Conservation (phyloP, 2,329 filamentous ascomycete genomes). For the Hirsutella minnesotensis region DNA sequence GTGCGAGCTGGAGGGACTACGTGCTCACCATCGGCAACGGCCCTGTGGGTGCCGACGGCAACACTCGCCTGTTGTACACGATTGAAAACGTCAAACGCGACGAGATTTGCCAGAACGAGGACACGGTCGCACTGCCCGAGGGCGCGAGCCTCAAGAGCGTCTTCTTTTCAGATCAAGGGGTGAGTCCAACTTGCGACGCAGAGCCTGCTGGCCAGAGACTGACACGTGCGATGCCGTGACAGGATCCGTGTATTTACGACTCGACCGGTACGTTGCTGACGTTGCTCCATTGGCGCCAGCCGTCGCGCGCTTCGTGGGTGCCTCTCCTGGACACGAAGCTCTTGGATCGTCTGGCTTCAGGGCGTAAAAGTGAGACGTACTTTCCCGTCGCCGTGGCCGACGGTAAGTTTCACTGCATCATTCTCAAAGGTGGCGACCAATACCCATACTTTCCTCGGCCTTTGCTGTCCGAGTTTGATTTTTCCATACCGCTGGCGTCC, state of each 20-base stretch:
- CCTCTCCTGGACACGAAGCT: constrained; percentile 83
- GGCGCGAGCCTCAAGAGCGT: constrained; percentile 65
- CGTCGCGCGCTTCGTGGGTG: constrained; percentile 79
- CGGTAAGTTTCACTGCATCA: constrained; percentile 94
- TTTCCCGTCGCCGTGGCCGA: constrained; percentile 92
- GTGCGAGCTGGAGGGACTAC: constrained; percentile 89
- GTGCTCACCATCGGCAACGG: constrained; percentile 95
- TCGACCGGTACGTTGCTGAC: constrained; percentile 80
- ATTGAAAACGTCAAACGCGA: constrained; percentile 92
- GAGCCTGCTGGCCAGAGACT: neutral
- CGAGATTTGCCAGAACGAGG: constrained; percentile 88
- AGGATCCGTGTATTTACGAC: constrained; percentile 96
- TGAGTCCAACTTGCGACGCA: constrained; percentile 27
- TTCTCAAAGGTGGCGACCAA: constrained; percentile 87
- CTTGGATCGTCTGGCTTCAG: constrained; percentile 69
- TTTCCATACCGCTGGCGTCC: constrained; percentile 67
- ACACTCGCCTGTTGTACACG: constrained; percentile 70
- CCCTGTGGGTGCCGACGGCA: constrained; percentile 66
- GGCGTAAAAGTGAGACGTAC: constrained; percentile 80
- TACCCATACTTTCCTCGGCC: constrained; percentile 90
- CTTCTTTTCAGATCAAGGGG: constrained; percentile 87
- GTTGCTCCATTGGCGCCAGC: constrained; percentile 79
- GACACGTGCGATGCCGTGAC: constrained; percentile 2
- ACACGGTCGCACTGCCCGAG: constrained; percentile 73
- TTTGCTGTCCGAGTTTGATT: constrained; percentile 85